Conservation (phyloP, 257 asterid species). For the Paulownia fortunei region DNA sequence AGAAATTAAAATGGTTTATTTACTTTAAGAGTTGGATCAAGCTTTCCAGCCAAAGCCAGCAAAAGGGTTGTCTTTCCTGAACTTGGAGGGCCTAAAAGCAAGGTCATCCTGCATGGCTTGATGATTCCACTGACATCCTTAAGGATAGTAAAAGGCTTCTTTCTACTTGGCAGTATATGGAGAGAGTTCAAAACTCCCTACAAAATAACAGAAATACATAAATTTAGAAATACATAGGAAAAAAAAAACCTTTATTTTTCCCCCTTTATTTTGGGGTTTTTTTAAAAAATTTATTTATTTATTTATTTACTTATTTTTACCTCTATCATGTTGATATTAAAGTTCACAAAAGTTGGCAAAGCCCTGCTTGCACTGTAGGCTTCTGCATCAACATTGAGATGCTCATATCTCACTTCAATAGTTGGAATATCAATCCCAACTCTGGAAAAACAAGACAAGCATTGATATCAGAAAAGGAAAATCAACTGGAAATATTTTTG, state of each 20-base stretch:
- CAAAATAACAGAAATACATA: not conserved
- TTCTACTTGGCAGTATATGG: slow-evolving; percentile 49
- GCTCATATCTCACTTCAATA: slow-evolving; percentile 60
- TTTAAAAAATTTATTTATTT: too few species aligned
- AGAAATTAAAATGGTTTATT: not conserved
- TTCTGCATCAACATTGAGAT: slow-evolving; percentile 48
- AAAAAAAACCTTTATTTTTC: too few species aligned
- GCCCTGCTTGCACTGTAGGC: slow-evolving; percentile 50
- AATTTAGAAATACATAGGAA: not conserved
- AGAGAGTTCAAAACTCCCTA: slow-evolving; percentile 48
- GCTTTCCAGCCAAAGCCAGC: slow-evolving; percentile 70
- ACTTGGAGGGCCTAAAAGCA: slow-evolving; percentile 70
- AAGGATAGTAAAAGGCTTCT: slow-evolving; percentile 56
- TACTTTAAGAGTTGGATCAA: slow-evolving; percentile 58
- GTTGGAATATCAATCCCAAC: slow-evolving; percentile 67
- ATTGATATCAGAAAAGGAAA: not conserved
- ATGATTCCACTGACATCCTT: slow-evolving; percentile 64
- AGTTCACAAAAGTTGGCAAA: slow-evolving; percentile 57
- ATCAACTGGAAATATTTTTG: not conserved
- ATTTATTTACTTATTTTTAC: slow-evolving; percentile 1
- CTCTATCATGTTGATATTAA: slow-evolving; percentile 49
- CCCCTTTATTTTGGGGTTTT: too few species aligned
- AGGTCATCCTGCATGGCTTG: slow-evolving; percentile 64
- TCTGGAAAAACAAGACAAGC: slow-evolving; percentile 30
- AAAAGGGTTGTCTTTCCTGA: slow-evolving; percentile 61